Conservation (phyloP, 1,284 basidiomycete species). For the Austropuccinia psidii region DNA sequence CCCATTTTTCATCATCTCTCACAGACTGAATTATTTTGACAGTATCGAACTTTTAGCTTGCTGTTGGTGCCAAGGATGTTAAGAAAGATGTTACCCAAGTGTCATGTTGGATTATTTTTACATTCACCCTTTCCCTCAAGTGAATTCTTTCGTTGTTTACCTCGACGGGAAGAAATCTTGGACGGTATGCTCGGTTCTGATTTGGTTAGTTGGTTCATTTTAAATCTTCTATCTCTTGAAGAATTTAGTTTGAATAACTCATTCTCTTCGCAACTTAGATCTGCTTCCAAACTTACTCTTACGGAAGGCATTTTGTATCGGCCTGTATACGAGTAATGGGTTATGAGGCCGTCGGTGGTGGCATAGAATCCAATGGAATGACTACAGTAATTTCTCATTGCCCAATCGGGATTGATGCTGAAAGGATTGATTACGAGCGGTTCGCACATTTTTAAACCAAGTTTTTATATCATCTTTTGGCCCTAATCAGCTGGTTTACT, state of each 20-base stretch:
- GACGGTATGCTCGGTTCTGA: conserved; percentile 98
- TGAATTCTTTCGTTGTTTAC: conserved; percentile 89
- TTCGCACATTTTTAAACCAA: conserved; percentile 48
- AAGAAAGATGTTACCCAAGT: conserved; percentile 66
- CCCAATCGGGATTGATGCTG: conserved; percentile 95
- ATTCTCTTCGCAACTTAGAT: not conserved
- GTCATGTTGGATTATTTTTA: conserved; percentile 77
- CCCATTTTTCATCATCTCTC: not conserved
- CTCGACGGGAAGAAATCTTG: conserved; percentile 80
- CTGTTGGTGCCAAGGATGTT: conserved; percentile 80
- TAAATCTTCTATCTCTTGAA: not conserved
- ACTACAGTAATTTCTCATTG: conserved; percentile 79
- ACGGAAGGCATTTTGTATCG: conserved; percentile 88
- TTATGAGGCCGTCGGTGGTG: conserved; percentile 68
- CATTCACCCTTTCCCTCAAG: conserved; percentile 96
- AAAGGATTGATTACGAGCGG: conserved; percentile 75
- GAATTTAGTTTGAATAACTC: not conserved
- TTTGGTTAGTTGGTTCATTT: conserved; percentile 72
- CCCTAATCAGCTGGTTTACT: not conserved
- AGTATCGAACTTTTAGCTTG: conserved; percentile 48
- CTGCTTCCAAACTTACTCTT: conserved; percentile 70
- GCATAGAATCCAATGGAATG: conserved; percentile 84
- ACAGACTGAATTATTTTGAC: not conserved
- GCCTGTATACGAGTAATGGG: conserved; percentile 94
- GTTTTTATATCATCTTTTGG: not conserved